phyloP scores from a whole-genome alignment of 257 asterid genomes.

The Salvia splendens region DNA sequence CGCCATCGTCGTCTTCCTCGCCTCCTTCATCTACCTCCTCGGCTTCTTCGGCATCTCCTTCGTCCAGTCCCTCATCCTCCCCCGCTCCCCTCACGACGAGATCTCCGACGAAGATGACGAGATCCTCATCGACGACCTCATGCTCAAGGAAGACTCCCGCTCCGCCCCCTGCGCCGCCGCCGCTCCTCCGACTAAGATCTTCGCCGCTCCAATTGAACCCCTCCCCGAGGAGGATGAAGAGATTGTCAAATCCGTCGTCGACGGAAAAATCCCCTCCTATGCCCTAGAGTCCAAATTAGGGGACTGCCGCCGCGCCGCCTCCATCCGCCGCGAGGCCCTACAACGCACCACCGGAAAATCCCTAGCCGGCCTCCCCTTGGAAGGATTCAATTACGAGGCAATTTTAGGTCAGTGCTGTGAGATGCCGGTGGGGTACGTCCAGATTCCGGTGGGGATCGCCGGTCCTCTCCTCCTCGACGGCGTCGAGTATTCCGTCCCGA shows the following conservation, averaged over 20 bases:
- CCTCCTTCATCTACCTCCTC: conserved; percentile 47
- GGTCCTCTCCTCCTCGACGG: conserved; percentile 46
- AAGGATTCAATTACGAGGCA: conserved; percentile 47
- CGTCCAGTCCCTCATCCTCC: conserved; percentile 41
- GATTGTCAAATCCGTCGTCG: conserved; percentile 39
- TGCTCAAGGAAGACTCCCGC: conserved; percentile 41
- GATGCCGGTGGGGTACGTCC: conserved; percentile 56
- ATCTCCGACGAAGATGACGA: conserved; percentile 33
- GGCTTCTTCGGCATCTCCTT: conserved; percentile 49
- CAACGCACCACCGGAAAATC: conserved; percentile 46
- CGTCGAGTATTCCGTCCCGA: conserved; percentile 42
- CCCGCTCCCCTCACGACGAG: conserved; percentile 31
- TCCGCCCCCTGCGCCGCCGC: conserved; percentile 38
- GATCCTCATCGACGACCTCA: conserved; percentile 14
- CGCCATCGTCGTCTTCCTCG: conserved; percentile 42
- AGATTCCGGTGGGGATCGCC: conserved; percentile 50
- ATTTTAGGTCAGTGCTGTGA: conserved; percentile 54
- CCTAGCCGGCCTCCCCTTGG: conserved; percentile 41
- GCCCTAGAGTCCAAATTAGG: conserved; percentile 46
- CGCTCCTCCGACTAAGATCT: background rate
- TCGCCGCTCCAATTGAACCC: background rate
- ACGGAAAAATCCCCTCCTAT: conserved; percentile 42
- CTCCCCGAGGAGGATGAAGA: conserved; percentile 37
- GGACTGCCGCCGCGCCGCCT: conserved; percentile 43
- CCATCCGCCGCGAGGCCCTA: conserved; percentile 45